Evolutionary conservation across 2,329 filamentous ascomycete genomes (phyloP), one percentile per base, ranked within the genome.

Genomic region (Nothophoma quercina): DNA sequence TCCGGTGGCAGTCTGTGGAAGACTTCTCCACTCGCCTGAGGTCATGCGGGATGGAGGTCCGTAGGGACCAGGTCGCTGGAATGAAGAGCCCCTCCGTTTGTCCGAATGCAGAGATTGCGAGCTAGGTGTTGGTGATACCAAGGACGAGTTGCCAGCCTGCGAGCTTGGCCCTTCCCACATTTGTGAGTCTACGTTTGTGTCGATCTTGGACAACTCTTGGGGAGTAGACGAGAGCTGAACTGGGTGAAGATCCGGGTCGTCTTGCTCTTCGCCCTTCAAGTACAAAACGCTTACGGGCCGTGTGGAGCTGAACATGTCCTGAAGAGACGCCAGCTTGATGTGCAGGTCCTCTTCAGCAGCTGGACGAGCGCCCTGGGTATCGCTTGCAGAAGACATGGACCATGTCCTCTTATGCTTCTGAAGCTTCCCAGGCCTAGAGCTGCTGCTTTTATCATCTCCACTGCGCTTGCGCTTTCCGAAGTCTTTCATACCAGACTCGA

Each of bases 351-450:
- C 90, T 69, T 82, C 79, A 2, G 78, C 77, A 38, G 77, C 73
- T 12, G 73, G 70, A 34, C 78, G 72, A 38, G 79, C 70, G 42
- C 72, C 73, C 34, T 70, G 65, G 62, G 62, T 75, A 6, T 80
- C 79, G 28, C 75, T 77, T 25, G 77, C 77, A 5, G 93, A 97
- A 19, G 91, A 93, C 83, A 96, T 91, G 8, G 93, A 97, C 92
- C 93, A 97, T 0, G 92, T 96, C 53, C 93, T 83, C 75, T 96
- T 96, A 76, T 97, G 92, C 74, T 96, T 96, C 19, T 86, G 84
- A 1, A 90, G 85, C 73, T 96, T 96, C n/a, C 89, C 89, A 2
- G 89, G 87, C 49, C 90, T 64, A 35, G 73, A 68, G 81, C 71
- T 87, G 76, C 68, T 78, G 43, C 59, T 64, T 29, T 45, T 50